Base-by-base conservation (phyloP, 2,329 filamentous ascomycete genomes). In the Aspergillus sp. region DNA sequence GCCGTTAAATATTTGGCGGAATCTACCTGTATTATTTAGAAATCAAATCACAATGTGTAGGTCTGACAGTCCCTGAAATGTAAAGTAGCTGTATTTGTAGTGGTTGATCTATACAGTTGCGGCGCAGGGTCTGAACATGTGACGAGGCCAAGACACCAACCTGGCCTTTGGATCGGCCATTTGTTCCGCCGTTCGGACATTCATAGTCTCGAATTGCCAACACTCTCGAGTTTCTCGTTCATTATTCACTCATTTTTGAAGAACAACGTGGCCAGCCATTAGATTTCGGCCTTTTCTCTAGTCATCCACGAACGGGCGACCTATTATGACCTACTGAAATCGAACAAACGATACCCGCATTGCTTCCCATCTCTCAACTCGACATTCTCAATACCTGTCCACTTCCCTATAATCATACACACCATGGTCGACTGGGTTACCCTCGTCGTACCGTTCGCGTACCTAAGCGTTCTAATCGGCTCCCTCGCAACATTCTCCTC, bases 401-500 rank as follows among this genome's bases (percentile, higher is more conserved):
- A 47, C 24, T 57, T 52, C 53, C 22, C 32, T 52, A 69, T 71
- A 42, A 17, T 38, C 48, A 54, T 38, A 51, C 51, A 42, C 56
- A 49, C 53, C 66, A 81, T 82, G 76, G 78, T 84, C 60, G 85
- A 96, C 82, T 96, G 91, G 91, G 80, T 89, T 77, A 89, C 90
- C 78, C 88, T 98, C 60, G 81, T 86, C 71, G 85, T 97, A 69
- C 93, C 95, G 59, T 85, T 97, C 71, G 88, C 91, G 78, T 99
- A 99, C 78, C 83, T 99, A 58, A 83, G 86, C 66, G 90, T 98
- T 58, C 87, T 99, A 55, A 83, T 90, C 69, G 91, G 92, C 69
- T 93, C 92, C 36, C 85, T 99, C 66, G 88, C 89, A 72, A 95
- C 91, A 63, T 99, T 99, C 78, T 96, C 91, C 48, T 90, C 86